These are phyloP conservation scores for Aureobasidium sp. DNA, from an alignment of 2,329 filamentous ascomycete genomes.

Conservation along the genomic window DNA sequence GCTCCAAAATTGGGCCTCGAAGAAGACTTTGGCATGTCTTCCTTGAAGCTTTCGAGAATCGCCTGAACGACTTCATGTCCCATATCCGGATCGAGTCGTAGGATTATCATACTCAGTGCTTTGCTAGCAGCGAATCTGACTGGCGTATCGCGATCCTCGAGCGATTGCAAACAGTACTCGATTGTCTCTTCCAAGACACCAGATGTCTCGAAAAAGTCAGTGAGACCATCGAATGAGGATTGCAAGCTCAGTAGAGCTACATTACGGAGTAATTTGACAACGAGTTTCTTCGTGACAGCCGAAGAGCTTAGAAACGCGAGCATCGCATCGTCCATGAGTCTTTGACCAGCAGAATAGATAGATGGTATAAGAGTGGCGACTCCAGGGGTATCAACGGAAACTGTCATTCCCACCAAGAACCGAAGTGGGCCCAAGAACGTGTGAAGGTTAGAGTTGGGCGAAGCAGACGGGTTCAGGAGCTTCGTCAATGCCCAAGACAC, in stretches of 20 bases:
- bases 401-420: constrained; percentile 68
- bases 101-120: constrained; percentile 76
- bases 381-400: constrained; percentile 65
- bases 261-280: constrained; percentile 78
- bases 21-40: constrained; percentile 50
- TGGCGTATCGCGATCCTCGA: constrained; percentile 84
- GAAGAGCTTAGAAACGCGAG: constrained; percentile 58
- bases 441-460: constrained; percentile 53
- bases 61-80: constrained; percentile 81
- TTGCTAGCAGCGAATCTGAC: constrained; percentile 90
- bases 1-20: constrained; percentile 56
- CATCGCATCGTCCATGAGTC: constrained; percentile 48
- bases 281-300: constrained; percentile 70
- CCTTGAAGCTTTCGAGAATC: constrained; percentile 62
- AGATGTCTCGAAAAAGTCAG: constrained; percentile 30
- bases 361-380: constrained; percentile 59
- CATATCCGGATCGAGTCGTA: constrained; percentile 74
- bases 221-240: constrained; percentile 23
- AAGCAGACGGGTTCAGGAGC: constrained; percentile 43
- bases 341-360: constrained; percentile 60
- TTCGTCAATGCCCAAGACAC: constrained; percentile 63
- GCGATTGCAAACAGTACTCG: constrained; percentile 67
- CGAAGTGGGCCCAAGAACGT: constrained; percentile 71
- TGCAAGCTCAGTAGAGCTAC: constrained; percentile 60
- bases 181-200: constrained; percentile 66